Evolutionary conservation across 371 early-diverging fungal genomes (phyloP), one percentile per base, ranked within the genome.

Genomic region (Mucor piriformis): DNA sequence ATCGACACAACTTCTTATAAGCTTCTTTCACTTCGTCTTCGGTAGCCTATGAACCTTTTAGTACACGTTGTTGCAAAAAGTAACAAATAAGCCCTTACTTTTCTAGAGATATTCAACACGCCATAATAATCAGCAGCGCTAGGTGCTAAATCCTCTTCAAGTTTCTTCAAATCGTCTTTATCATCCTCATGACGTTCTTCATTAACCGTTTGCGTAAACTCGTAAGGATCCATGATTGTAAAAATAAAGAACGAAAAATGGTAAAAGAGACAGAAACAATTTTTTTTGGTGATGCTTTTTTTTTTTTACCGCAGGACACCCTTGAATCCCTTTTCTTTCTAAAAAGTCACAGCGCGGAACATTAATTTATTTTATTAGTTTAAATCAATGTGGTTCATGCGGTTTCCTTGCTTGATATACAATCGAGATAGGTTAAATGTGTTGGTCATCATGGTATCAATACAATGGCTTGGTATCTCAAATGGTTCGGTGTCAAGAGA

Each of bases 1-100:
- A 83, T 58, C 93, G 79, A 58, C 91, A 91, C 32, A 94, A 67
- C 25, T 89, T 83, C 52, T 88, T 86, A 75, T 94, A 96, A 3
- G 92, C 75, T 37, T 91, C 92, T 67, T 91, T 91, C 33, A 96
- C 89, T 44, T 93, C 89, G 2, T 94, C 94, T 18, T 91, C 90
- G 12, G 89, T 82, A 1, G 93, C 93, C 90, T 92, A 59, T 23
- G 3, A 5, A 5, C 7, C 7, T 21, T 56, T 29, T 6, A 50
- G 40, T 29, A 52, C 29, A 27, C 13, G 29, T 57, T 27, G 40
- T 13, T 12, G 3, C 12, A 16, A 29, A 6, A 6, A 20, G 20
- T 13, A 13, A 13, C 29, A 6, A 24, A 24, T 8, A 16, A 37
- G 50, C 23, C 25, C 72, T 57, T 77, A 91, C 95, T 53, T 74